phyloP scores from a whole-genome alignment of 441 rosid genomes.

The Erysimum pusillum region DNA sequence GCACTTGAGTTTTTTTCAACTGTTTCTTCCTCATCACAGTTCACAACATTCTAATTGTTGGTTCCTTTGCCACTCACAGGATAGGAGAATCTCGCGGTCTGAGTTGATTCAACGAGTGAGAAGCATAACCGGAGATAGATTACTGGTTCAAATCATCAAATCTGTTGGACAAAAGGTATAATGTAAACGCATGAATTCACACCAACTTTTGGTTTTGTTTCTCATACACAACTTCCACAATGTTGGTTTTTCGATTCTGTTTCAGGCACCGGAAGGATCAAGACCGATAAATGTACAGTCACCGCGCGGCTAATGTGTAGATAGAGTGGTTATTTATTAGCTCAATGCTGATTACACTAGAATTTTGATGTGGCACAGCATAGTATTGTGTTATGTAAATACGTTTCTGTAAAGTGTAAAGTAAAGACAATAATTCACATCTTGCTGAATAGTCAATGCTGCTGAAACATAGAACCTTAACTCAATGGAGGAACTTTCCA shows the following conservation, averaged over 20 bases:
- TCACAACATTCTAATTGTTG: slow-evolving; percentile 11
- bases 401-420: neutral
- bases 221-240: neutral
- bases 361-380: neutral
- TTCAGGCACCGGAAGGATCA: slow-evolving; percentile 26
- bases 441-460: slow-evolving; percentile 8
- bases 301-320: neutral
- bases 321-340: neutral
- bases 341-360: neutral
- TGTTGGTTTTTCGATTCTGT: neutral
- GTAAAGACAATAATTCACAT: neutral
- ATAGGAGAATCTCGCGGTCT: slow-evolving; percentile 57
- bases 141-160: slow-evolving; percentile 66
- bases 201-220: neutral
- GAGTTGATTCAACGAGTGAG: slow-evolving; percentile 63
- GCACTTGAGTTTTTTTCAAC: neutral
- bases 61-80: slow-evolving; percentile 49
- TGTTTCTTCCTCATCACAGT: neutral
- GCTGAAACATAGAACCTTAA: slow-evolving; percentile 28
- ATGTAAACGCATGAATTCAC: neutral
- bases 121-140: slow-evolving; percentile 66
- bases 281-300: slow-evolving; percentile 10
- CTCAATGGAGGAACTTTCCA: slow-evolving; percentile 90
- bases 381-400: slow-evolving; percentile 2
- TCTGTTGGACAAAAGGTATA: slow-evolving; percentile 63